Evolutionary conservation across 2,329 filamentous ascomycete genomes (phyloP).

Genomic region (Arthrobotrys megalospora): DNA sequence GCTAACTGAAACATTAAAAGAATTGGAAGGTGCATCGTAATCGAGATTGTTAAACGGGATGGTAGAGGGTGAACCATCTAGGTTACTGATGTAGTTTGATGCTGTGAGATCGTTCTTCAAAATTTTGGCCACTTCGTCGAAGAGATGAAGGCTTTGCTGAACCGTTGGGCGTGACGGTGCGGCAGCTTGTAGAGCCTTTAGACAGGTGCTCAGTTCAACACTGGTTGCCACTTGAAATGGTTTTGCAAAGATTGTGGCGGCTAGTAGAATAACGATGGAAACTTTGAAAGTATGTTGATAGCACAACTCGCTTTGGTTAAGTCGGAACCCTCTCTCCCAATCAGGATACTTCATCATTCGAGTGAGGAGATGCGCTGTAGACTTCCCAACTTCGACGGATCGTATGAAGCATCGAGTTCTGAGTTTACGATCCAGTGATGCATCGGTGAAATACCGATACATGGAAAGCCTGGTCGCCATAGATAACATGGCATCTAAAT

Average conservation of each 20-base stretch:
- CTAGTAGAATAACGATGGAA: slow-evolving; percentile 63
- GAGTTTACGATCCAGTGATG: slow-evolving; percentile 60
- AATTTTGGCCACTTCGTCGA: slow-evolving; percentile 63
- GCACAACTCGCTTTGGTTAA: slow-evolving; percentile 63
- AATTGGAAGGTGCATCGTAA: slow-evolving; percentile 19
- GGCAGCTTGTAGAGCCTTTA: slow-evolving; percentile 61
- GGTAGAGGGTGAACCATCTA: not conserved
- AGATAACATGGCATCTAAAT: slow-evolving; percentile 39
- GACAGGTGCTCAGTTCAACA: slow-evolving; percentile 62
- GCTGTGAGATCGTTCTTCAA: slow-evolving; percentile 38
- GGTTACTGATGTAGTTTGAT: slow-evolving; percentile 13
- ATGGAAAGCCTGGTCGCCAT: slow-evolving; percentile 63
- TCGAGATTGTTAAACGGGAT: slow-evolving; percentile 33
- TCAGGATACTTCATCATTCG: slow-evolving; percentile 61
- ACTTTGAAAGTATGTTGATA: slow-evolving; percentile 63
- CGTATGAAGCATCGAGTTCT: slow-evolving; percentile 64
- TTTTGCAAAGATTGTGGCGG: slow-evolving; percentile 62
- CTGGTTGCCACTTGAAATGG: slow-evolving; percentile 62
- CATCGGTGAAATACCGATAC: slow-evolving; percentile 64
- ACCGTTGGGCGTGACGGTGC: slow-evolving; percentile 56
- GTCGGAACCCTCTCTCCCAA: slow-evolving; percentile 62
- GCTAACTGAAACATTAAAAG: slow-evolving; percentile 19
- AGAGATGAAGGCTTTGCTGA: slow-evolving; percentile 61
- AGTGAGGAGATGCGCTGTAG: slow-evolving; percentile 63
- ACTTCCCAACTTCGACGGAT: slow-evolving; percentile 64